These are phyloP conservation scores for Reticulascus tulasneorum DNA, from an alignment of 2,329 filamentous ascomycete genomes.

Conservation along the genomic window DNA sequence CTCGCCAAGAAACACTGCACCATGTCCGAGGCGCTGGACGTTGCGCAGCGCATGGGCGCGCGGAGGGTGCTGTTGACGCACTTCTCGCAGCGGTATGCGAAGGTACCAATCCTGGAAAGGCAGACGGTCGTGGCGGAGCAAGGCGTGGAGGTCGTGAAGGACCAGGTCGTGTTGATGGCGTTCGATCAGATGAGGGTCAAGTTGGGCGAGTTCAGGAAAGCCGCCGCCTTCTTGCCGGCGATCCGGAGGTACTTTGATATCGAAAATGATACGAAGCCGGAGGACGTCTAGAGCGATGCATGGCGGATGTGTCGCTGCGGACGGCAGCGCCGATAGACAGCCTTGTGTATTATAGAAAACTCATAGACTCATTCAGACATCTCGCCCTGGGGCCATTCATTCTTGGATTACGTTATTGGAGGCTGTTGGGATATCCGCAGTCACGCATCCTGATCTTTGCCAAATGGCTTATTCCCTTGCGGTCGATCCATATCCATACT, in stretches of 20 bases:
- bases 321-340: no score
- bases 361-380: no score
- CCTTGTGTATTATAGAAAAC: no score
- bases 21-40: conserved; percentile 74
- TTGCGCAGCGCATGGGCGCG: conserved; percentile 76
- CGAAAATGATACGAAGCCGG: no score
- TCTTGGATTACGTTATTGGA: no score
- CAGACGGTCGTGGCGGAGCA: conserved; percentile 19
- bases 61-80: conserved; percentile 82
- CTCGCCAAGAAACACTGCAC: conserved; percentile 87
- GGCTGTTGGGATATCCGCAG: no score
- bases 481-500: no score
- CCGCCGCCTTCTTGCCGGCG: conserved; percentile 59
- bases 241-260: conserved; percentile 53
- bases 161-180: conserved; percentile 66
- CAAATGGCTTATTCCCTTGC: no score
- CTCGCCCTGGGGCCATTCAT: no score
- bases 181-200: conserved; percentile 77
- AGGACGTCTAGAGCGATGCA: no score
- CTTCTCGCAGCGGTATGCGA: conserved; percentile 91
- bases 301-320: no score
- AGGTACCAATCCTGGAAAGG: conserved; percentile 53
- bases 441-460: no score
- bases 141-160: conserved; percentile 29
- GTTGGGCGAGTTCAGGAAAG: conserved; percentile 65